A percentile compares a stretch with the other conserved stretches of the same genome.
Evolutionary conservation across 257 asterid species (phyloP).

Genomic region (Coffea eugenioides): DNA sequence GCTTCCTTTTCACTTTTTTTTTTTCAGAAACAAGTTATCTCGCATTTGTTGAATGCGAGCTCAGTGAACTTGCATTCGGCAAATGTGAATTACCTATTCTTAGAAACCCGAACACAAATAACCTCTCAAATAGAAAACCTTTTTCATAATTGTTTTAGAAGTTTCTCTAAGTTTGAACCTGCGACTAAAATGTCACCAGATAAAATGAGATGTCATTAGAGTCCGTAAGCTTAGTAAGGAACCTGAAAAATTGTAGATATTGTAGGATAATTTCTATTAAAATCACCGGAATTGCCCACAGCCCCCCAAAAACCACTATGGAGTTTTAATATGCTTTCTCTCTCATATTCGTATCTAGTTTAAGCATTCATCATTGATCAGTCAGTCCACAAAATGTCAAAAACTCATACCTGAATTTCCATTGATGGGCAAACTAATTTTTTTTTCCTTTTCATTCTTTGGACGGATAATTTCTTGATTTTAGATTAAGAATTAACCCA

Average conservation of each 20-base stretch:
- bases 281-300: neutral
- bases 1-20: too few relatives aligned
- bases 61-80: too few relatives aligned
- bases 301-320: neutral
- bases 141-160: too few relatives aligned
- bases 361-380: neutral
- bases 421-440: neutral
- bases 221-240: neutral
- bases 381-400: neutral
- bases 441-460: neutral
- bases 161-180: neutral
- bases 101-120: too few relatives aligned
- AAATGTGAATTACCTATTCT: too few relatives aligned
- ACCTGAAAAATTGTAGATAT: neutral
- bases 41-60: too few relatives aligned
- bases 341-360: neutral
- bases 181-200: neutral
- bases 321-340: neutral
- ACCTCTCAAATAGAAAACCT: too few relatives aligned
- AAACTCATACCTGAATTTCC: neutral
- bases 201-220: neutral
- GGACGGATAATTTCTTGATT: neutral
- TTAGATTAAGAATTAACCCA: neutral
- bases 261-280: neutral
- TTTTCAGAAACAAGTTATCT: too few relatives aligned